Evolutionary conservation across 1,139 yeast genomes (phyloP).

Genomic region (Komagataea norvegica): DNA sequence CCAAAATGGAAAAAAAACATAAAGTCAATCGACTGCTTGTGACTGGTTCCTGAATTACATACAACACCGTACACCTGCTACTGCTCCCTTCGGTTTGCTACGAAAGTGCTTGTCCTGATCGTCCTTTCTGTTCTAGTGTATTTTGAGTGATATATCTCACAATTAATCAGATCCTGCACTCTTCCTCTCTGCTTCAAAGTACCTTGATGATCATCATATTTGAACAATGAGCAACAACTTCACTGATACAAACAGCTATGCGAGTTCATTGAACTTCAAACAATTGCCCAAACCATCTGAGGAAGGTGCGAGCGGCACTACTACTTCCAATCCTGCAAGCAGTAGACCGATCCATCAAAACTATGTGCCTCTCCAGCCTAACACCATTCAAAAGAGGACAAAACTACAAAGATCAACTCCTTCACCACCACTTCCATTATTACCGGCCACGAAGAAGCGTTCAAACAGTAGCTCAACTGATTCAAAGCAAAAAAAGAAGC

Average conservation of each 20-base stretch:
- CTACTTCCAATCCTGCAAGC: neutral
- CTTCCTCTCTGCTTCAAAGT: no score
- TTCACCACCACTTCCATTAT: conserved; percentile 15
- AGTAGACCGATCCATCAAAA: conserved; percentile 7
- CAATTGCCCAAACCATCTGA: conserved; percentile 6
- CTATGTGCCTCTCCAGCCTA: conserved; percentile 14
- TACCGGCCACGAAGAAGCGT: conserved; percentile 18
- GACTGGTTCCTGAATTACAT: no score
- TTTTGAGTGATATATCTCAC: no score
- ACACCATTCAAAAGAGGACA: conserved; percentile 2
- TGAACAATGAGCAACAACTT: conserved; percentile 25
- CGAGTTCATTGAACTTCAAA: conserved; percentile 17
- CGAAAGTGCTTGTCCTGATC: no score
- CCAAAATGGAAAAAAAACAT: no score
- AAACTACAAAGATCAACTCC: conserved; percentile 10
- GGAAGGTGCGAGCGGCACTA: neutral
- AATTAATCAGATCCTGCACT: no score
- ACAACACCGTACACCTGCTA: no score
- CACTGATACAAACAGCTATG: conserved; percentile 26
- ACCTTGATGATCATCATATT: conserved; percentile 8
- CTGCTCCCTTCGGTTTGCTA: no score
- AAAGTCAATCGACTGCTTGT: no score
- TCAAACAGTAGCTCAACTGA: conserved; percentile 3
- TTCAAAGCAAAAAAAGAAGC: conserved; percentile 11
- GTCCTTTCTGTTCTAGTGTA: no score